A percentile compares a stretch with the other conserved stretches of the same genome.
phyloP scores from a whole-genome alignment of 768 basidiomycete genomes.

The Termitomyces sp. region DNA sequence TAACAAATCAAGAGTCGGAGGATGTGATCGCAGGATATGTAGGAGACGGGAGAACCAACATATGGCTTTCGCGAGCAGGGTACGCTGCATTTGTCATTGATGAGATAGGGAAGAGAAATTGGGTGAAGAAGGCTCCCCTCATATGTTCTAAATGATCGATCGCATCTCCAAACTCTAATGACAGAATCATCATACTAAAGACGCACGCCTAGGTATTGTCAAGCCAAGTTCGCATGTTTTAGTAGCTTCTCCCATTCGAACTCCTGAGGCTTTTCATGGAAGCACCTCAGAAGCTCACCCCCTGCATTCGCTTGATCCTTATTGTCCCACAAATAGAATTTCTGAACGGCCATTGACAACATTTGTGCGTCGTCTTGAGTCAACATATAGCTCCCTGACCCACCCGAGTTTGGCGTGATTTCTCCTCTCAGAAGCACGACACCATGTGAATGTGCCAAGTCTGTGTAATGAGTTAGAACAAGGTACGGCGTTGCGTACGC shows the following conservation, averaged over 20 bases:
- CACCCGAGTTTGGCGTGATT: constrained; percentile 62
- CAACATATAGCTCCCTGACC: constrained; percentile 50
- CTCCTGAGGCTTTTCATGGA: constrained; percentile 72
- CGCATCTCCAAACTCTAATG: not conserved
- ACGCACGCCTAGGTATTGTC: constrained; percentile 9
- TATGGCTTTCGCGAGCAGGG: constrained; percentile 45
- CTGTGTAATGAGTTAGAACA: constrained; percentile 88
- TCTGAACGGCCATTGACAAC: constrained; percentile 74
- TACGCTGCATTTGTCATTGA: constrained; percentile 56
- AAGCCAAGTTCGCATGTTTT: constrained; percentile 35
- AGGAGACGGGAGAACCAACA: constrained; percentile 53
- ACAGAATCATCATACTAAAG: not conserved
- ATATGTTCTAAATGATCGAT: constrained; percentile 19
- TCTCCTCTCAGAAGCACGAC: constrained; percentile 88
- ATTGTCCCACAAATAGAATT: constrained; percentile 71
- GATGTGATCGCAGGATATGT: constrained; percentile 56
- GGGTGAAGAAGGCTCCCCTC: constrained; percentile 49
- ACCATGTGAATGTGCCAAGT: constrained; percentile 73
- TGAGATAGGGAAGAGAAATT: constrained; percentile 52
- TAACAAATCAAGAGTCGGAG: constrained; percentile 43
- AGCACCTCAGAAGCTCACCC: constrained; percentile 51
- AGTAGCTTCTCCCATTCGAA: constrained; percentile 84
- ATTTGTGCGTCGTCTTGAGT: constrained; percentile 80
- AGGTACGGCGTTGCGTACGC: constrained; percentile 90
- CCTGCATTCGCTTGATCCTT: constrained; percentile 30